These are phyloP conservation scores for Clonostachys byssicola DNA, from an alignment of 2,329 filamentous ascomycete genomes.

Conservation along the genomic window DNA sequence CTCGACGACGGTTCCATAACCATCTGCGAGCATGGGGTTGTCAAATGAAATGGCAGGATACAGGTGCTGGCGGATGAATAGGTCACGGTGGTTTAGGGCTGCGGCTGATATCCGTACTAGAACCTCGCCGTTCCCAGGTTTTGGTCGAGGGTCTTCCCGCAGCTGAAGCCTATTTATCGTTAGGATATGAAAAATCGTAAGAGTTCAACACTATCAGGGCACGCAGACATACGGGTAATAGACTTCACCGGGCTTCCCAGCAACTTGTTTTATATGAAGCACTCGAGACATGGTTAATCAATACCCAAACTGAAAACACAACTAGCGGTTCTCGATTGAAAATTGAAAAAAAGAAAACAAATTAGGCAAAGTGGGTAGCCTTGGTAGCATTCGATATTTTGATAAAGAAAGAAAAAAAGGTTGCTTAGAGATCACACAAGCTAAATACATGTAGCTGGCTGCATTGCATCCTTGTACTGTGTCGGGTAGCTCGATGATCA, in stretches of 20 bases:
- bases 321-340: no score
- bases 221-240: conserved; percentile 65
- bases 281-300: not conserved
- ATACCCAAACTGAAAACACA: no score
- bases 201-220: not conserved
- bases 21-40: conserved; percentile 77
- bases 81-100: conserved; percentile 90
- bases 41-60: conserved; percentile 84
- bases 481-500: no score
- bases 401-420: no score
- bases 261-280: conserved; percentile 63
- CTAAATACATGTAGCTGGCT: no score
- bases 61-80: conserved; percentile 88
- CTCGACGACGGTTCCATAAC: conserved; percentile 67
- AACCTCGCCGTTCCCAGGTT: conserved; percentile 62
- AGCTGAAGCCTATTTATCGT: conserved; percentile 44
- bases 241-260: conserved; percentile 80
- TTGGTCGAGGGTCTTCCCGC: conserved; percentile 57
- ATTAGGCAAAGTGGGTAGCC: not conserved
- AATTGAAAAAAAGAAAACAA: not conserved
- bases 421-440: no score
- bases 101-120: conserved; percentile 73
- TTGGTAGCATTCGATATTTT: not conserved
- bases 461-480: no score
- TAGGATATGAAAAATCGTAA: not conserved